Conservation (phyloP, 495 filamentous ascomycete species). For the Podospora didyma region DNA sequence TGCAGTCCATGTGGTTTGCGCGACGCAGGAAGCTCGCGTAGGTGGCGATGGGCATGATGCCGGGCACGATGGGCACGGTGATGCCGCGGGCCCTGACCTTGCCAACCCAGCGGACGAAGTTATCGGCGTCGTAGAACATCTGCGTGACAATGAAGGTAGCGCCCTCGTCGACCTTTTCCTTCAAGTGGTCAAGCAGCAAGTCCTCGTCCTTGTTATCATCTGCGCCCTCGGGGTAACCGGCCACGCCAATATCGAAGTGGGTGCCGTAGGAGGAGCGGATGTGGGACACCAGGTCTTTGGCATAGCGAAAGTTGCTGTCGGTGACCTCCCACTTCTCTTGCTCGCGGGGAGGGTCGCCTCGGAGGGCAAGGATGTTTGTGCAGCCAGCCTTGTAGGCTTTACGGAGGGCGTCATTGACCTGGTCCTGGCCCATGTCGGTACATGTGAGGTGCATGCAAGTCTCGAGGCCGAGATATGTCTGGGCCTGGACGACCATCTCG, state of each 20-base stretch:
- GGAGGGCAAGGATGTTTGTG: constrained; percentile 93
- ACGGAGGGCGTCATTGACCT: constrained; percentile 82
- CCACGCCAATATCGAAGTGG: constrained; percentile 97
- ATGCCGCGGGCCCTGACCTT: constrained; percentile 84
- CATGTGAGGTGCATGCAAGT: constrained; percentile 99
- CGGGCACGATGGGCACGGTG: constrained; percentile 85
- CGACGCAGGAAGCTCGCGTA: constrained; percentile 87
- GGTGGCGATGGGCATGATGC: constrained; percentile 98
- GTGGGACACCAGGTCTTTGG: constrained; percentile 88
- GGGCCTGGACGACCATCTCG: constrained; percentile 96
- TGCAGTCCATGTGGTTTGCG: constrained; percentile 81
- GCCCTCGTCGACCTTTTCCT: constrained; percentile 96
- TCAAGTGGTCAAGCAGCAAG: constrained; percentile 82
- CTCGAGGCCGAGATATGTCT: constrained; percentile 94
- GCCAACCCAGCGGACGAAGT: constrained; percentile 84
- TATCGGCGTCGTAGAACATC: constrained; percentile 99
- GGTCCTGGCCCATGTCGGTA: constrained; percentile 92
- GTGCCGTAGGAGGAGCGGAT: constrained; percentile 86
- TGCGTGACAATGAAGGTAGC: constrained; percentile 93
- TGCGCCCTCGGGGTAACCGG: constrained; percentile 93
- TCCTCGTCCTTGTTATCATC: constrained; percentile 89
- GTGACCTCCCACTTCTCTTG: constrained; percentile 88
- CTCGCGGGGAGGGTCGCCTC: constrained; percentile 93
- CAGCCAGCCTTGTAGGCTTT: constrained; percentile 93
- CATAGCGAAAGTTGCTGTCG: constrained; percentile 84